Conservation (phyloP, 352 stramenopile species). For the Lagenidium giganteum region DNA sequence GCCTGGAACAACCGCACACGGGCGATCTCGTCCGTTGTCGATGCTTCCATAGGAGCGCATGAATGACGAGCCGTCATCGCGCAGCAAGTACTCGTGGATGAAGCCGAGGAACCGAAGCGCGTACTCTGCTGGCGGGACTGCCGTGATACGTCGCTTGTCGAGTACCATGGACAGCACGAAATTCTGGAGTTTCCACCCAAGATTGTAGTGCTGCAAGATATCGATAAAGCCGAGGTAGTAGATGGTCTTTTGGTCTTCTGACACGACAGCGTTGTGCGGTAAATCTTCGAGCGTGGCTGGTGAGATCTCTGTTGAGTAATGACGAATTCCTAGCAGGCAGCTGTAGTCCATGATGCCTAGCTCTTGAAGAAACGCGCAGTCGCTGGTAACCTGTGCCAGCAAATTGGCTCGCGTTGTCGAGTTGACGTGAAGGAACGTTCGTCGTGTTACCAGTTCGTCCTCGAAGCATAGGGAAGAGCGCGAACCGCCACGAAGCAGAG, state of each 20-base stretch:
- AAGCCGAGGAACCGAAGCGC: slow-evolving; percentile 74
- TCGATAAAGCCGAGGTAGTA: slow-evolving; percentile 79
- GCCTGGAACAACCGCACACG: too few species aligned
- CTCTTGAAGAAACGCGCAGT: slow-evolving; percentile 72
- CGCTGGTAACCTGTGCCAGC: slow-evolving; percentile 60
- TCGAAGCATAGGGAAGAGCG: slow-evolving; percentile 52
- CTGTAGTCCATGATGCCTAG: slow-evolving; percentile 82
- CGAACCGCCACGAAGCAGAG: slow-evolving; percentile 42
- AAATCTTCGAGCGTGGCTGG: slow-evolving; percentile 34
- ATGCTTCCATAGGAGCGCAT: slow-evolving; percentile 62
- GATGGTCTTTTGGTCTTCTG: slow-evolving; percentile 41
- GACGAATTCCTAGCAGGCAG: slow-evolving; percentile 58
- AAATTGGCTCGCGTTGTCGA: slow-evolving; percentile 54
- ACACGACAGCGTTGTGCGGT: slow-evolving; percentile 63
- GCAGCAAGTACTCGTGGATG: slow-evolving; percentile 70
- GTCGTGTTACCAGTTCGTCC: slow-evolving; percentile 55
- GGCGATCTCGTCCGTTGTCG: too few species aligned
- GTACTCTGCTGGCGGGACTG: slow-evolving; percentile 65
- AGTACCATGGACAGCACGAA: slow-evolving; percentile 49
- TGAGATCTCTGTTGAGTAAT: slow-evolving; percentile 38
- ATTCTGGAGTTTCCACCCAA: slow-evolving; percentile 73
- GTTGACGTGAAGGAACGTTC: slow-evolving; percentile 52
- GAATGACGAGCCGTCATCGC: slow-evolving; percentile 40
- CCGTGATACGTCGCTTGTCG: slow-evolving; percentile 65
- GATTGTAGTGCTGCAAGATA: slow-evolving; percentile 75